Evolutionary conservation across 2,329 filamentous ascomycete species (phyloP).

Genomic region (Calcarisporium arbuscula): DNA sequence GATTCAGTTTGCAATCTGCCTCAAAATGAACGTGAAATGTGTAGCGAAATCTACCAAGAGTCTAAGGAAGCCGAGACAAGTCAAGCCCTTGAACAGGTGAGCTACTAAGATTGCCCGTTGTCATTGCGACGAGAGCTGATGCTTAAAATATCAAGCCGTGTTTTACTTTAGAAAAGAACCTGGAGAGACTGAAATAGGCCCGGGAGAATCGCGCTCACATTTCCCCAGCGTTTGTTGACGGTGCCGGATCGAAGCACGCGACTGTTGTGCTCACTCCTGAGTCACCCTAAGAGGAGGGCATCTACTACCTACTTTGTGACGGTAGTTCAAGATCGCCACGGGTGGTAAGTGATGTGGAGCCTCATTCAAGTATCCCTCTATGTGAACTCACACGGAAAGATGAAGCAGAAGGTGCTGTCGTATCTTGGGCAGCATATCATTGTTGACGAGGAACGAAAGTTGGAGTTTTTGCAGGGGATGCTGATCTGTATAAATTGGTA

Average conservation of each 20-base stretch:
- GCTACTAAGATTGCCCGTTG: slow-evolving; percentile 1
- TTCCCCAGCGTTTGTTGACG: not conserved
- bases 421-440: slow-evolving; percentile 37
- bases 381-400: slow-evolving; percentile 36
- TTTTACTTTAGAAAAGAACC: slow-evolving; percentile 18
- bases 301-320: not conserved
- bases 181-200: slow-evolving; percentile 13
- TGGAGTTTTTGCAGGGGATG: slow-evolving; percentile 41
- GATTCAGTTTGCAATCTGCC: no score
- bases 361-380: slow-evolving; percentile 12
- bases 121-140: not conserved
- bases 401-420: slow-evolving; percentile 32
- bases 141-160: slow-evolving; percentile 10
- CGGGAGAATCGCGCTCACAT: slow-evolving; percentile 5
- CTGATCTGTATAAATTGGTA: slow-evolving; percentile 41
- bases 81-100: slow-evolving; percentile 20
- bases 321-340: not conserved
- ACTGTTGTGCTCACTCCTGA: slow-evolving; percentile 3
- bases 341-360: not conserved
- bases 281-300: slow-evolving; percentile 2
- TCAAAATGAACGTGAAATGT: slow-evolving; percentile 21
- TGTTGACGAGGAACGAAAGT: slow-evolving; percentile 30
- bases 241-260: slow-evolving; percentile 2
- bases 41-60: slow-evolving; percentile 19
- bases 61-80: slow-evolving; percentile 24